Conservation (phyloP, 2,329 filamentous ascomycete species). For the Colletotrichum orchidophilum region DNA sequence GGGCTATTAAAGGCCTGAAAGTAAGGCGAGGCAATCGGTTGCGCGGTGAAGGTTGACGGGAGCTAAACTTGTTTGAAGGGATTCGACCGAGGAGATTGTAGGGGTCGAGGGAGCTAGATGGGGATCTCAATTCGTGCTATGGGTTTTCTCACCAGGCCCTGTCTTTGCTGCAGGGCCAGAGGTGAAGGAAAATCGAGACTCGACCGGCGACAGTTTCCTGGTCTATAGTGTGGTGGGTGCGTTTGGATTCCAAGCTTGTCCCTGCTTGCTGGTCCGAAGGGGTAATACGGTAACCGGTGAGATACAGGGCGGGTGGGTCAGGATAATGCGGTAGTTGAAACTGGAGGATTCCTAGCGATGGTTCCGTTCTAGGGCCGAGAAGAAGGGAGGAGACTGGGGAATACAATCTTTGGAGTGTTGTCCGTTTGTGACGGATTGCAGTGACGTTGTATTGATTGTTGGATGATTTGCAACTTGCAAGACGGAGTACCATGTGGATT, state of each 20-base stretch:
- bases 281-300: neutral
- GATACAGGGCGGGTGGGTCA: neutral
- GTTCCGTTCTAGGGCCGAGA: neutral
- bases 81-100: constrained; percentile 2
- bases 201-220: neutral
- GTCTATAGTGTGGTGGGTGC: neutral
- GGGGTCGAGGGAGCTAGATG: constrained; percentile 3
- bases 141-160: neutral
- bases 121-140: neutral
- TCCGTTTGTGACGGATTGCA: neutral
- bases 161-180: constrained; percentile 2
- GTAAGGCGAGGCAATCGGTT: neutral
- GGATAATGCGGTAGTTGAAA: neutral
- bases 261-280: neutral
- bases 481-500: too few species aligned
- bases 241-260: neutral
- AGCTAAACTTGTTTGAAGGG: constrained; percentile 21
- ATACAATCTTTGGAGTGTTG: neutral
- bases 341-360: neutral
- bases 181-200: neutral
- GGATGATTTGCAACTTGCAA: neutral
- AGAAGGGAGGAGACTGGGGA: neutral
- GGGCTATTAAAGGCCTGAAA: neutral
- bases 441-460: neutral
- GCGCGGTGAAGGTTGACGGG: neutral